Evolutionary conservation across 108 stramenopile genomes (phyloP), one percentile per base, ranked within the genome.

Genomic region (Thalassiosira profunda): DNA sequence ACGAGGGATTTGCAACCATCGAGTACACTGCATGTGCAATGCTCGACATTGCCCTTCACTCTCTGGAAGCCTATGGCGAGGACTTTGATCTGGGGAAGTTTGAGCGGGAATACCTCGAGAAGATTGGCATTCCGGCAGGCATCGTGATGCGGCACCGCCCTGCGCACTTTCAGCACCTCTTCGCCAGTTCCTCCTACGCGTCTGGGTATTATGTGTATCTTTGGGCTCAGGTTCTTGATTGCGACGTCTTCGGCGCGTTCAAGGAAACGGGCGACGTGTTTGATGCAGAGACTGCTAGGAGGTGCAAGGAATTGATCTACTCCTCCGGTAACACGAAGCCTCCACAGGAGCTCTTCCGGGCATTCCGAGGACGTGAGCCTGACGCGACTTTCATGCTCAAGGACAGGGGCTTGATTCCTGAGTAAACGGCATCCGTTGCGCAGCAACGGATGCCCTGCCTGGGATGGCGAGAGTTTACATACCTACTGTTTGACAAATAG

Each of bases 61-160:
- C 82, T 43, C 53, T 85, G 12, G 70, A 83, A 20, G 81, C 86
- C n/a, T 92, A 92, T 44, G 72, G 53, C 4, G 70, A 78, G 25
- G 79, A 88, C 31, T 88, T 92, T 75, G 86, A 92, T 42, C 33
- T 92, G 1, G 29, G 63, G 10, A 67, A 76, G 24, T 92, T 89
- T 79, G 91, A 92, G 65, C 61, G 82, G 58, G 48, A 74, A 18
- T 76, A 86, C 55, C 43, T 92, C 33, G 84, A 74, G 47, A 49
- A 85, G 14, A 51, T 86, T 15, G 91, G 87, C n/a, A 92, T 92
- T 86, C 87, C 87, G 10, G 77, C 84, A 41, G 91, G 86, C 4
- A 86, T 92, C 33, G 84, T 89, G 5, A 89, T 92, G 90, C 79
- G 88, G 7, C 91, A 89, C 57, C 79, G 87, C 28, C 91, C 86